phyloP scores from a whole-genome alignment of 2,329 filamentous ascomycete genomes.

The Zymoseptoria pseudotritici region DNA sequence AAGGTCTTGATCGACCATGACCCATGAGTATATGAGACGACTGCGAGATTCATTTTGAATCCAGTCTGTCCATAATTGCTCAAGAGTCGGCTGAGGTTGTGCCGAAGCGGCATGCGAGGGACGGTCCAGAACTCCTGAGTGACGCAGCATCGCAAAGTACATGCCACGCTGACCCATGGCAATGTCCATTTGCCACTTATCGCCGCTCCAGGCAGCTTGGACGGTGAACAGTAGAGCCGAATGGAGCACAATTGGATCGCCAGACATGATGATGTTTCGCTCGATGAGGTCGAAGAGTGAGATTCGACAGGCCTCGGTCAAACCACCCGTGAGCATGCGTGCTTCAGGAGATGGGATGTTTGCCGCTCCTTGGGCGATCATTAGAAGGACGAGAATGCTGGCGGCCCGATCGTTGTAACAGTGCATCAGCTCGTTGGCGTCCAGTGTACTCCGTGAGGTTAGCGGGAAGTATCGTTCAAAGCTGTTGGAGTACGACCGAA shows the following conservation, averaged over 20 bases:
- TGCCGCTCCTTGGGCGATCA: conserved; percentile 65
- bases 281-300: conserved; percentile 66
- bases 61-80: conserved; percentile 57
- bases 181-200: conserved; percentile 73
- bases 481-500: conserved; percentile 58
- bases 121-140: conserved; percentile 58
- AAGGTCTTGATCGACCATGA: conserved; percentile 66
- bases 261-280: conserved; percentile 61
- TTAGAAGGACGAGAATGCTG: conserved; percentile 59
- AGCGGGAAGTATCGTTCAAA: conserved; percentile 61
- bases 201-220: conserved; percentile 64
- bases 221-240: conserved; percentile 61
- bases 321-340: conserved; percentile 56
- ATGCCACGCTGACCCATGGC: conserved; percentile 66
- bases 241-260: conserved; percentile 57
- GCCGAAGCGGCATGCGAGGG: conserved; percentile 37
- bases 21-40: conserved; percentile 67
- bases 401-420: conserved; percentile 56
- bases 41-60: conserved; percentile 55
- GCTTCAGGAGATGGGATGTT: conserved; percentile 59
- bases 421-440: conserved; percentile 60
- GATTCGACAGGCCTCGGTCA: conserved; percentile 65
- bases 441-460: conserved; percentile 52
- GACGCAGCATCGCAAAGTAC: conserved; percentile 65
- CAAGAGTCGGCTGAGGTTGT: conserved; percentile 42